Evolutionary conservation across 345 rosid genomes (phyloP), one percentile per base, ranked within the genome.

Genomic region (Eutrema yunnanense): DNA sequence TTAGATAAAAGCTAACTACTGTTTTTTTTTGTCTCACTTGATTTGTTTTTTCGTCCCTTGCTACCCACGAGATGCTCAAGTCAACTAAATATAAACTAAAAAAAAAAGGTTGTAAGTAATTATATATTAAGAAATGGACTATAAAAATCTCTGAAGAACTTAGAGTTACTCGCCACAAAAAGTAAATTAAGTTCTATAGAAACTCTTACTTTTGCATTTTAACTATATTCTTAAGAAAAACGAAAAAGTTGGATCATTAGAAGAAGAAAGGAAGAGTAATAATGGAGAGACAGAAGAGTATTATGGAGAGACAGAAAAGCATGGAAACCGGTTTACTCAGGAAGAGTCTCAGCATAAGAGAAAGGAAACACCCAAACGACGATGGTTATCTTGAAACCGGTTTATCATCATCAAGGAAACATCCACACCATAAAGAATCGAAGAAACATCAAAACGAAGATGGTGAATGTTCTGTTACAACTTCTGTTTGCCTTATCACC

Each of bases 401-500:
- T 38, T 71, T 60, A 3, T 8, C 61, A 3, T 8, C 61, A 49
- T 33, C 19, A 22, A 59, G 29, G 8, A 19, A 27, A 50, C 66
- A 53, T 51, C 5, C 26, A 65, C 13, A 49, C 13, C 26, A 46
- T 13, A 58, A n/a, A 12, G 65, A 69, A 32, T 37, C 8, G 4
- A 57, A 57, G 46, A 69, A 58, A n/a, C 65, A 34, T 59, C 74
- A 70, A 5, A 37, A 8, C 11, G 38, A 70, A 26, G 74, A 71
- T 37, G 50, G 0, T 37, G 67, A 71, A 4, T 27, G 50, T 71
- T 27, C 32, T 43, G 54, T 72, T 44, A 72, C 70, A 8, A 0
- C 9, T 8, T 55, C 60, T 46, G 65, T 76, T 26, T 52, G 69
- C 34, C 53, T 80, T 56, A 65, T 82, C 82, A 81, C 84, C 10